Evolutionary conservation across 2,329 filamentous ascomycete genomes (phyloP).

Genomic region (Berkeleyomyces rouxiae): DNA sequence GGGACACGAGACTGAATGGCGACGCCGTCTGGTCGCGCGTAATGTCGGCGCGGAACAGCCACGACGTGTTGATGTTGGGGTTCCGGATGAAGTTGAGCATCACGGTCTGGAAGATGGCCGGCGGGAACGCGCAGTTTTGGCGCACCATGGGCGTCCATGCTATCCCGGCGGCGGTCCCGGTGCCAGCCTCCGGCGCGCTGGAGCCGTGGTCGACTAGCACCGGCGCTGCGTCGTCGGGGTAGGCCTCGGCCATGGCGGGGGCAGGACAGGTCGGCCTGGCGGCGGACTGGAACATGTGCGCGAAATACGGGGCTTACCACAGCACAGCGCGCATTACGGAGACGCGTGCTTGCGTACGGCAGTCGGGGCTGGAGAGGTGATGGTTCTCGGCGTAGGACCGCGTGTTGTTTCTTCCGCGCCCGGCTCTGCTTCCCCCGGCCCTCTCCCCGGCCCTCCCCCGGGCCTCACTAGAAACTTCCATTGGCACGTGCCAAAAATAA

Average conservation of each 20-base stretch:
- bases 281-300: background rate
- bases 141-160: constrained; percentile 38
- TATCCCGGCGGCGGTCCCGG: background rate
- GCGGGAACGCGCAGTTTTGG: constrained; percentile 44
- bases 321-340: too few relatives aligned
- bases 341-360: too few relatives aligned
- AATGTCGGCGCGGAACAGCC: constrained; percentile 65
- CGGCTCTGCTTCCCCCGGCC: too few relatives aligned
- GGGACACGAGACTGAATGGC: background rate
- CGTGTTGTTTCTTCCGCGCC: too few relatives aligned
- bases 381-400: too few relatives aligned
- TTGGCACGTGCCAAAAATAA: too few relatives aligned
- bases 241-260: constrained; percentile 5
- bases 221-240: background rate
- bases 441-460: too few relatives aligned
- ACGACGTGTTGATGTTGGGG: constrained; percentile 63
- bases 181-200: background rate
- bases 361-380: too few relatives aligned
- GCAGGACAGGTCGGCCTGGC: background rate
- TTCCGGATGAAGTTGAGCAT: constrained; percentile 64
- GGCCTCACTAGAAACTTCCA: too few relatives aligned
- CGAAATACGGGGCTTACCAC: too few relatives aligned
- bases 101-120: constrained; percentile 45
- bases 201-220: background rate
- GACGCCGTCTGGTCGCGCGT: constrained; percentile 31